These are phyloP conservation scores for Kurtzmaniella cleridarum DNA, from an alignment of 805 yeast species.

Conservation along the genomic window DNA sequence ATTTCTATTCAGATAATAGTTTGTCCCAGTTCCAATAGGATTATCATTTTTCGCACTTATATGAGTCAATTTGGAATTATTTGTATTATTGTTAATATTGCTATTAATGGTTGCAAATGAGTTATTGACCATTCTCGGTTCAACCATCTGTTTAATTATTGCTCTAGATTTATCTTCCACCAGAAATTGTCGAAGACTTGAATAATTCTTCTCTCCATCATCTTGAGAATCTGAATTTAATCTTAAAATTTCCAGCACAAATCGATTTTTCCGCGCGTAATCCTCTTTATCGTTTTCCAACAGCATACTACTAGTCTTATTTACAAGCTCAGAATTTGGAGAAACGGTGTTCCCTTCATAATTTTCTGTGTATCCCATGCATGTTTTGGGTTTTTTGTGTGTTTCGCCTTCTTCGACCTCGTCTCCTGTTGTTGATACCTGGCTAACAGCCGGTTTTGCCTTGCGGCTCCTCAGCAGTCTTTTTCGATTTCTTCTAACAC, in stretches of 20 bases:
- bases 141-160: conserved; percentile 44
- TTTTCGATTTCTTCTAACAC: conserved; percentile 83
- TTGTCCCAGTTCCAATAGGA: neutral
- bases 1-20: neutral
- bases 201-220: conserved; percentile 29
- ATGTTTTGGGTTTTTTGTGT: neutral
- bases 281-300: neutral
- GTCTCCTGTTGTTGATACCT: conserved; percentile 1
- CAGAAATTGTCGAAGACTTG: conserved; percentile 22
- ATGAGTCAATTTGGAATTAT: neutral
- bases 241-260: conserved; percentile 31
- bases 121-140: conserved; percentile 26
- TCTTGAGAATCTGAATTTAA: conserved; percentile 30
- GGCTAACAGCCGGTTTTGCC: conserved; percentile 11
- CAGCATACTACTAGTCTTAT: neutral
- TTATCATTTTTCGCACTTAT: neutral
- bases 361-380: neutral
- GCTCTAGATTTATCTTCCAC: conserved; percentile 36
- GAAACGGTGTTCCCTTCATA: neutral
- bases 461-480: conserved; percentile 36
- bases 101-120: conserved; percentile 2
- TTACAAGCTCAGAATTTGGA: conserved; percentile 1
- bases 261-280: conserved; percentile 7
- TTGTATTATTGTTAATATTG: conserved; percentile 4
- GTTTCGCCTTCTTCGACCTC: neutral